Base-by-base conservation (phyloP, 345 rosid genomes). In the Reutealis trisperma region DNA sequence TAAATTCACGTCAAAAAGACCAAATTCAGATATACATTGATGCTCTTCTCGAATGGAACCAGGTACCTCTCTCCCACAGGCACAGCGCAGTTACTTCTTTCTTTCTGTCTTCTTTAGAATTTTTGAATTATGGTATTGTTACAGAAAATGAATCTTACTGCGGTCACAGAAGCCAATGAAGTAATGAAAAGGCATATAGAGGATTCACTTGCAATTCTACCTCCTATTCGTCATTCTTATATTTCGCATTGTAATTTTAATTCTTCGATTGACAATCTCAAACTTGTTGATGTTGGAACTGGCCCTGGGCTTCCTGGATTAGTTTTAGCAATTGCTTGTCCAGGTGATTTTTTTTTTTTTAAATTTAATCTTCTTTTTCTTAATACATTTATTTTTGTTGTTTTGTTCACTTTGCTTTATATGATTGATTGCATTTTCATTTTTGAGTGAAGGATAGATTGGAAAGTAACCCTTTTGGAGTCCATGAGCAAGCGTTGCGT, bases 261-360 rank as follows among this genome's bases (percentile, higher is more conserved):
- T 66, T 32, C 44, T 72, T 85, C 87, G 44, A 64, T 66, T 41
- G 79, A 85, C 41, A 78, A 83, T 52, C 73, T 93, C 67, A 89
- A 70, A 2, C 78, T 95, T 32, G 89, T 95, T 58, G 97, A 95
- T 81, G 97, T 95, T 59, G 99, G 99, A 70, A 92, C 86, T 10
- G 98, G 98, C 2, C 86, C 97, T 0, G 99, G 98, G 37, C 98
- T 93, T 83, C 99, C 98, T 25, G 99, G 99, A 14, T 44, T 95
- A 78, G 79, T 95, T 80, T 84, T 93, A 65, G 99, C 99, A 45
- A 90, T 93, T 75, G 97, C 93, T 27, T 74, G 90, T 62, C 96
- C 96, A 44, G 93, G 97, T 92, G 64, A 42, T 42, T 62, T 69
- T 22, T 61, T 61, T 63, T 32, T 59, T 42, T 24, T 22, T n/a